phyloP scores from a whole-genome alignment of 495 filamentous ascomycete species.

The Penicillium manginii region DNA sequence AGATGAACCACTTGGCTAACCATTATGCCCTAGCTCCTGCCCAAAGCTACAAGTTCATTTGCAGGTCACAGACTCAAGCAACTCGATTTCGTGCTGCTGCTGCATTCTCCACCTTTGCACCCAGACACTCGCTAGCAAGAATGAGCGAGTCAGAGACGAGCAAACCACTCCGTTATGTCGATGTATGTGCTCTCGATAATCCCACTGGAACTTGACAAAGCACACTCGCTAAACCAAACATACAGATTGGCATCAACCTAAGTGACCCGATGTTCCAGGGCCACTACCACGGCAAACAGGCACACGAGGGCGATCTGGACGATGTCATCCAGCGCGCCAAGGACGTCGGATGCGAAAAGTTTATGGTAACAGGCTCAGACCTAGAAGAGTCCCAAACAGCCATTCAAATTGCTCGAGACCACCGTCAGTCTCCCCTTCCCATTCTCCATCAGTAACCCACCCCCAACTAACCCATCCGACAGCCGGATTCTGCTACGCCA shows the following conservation, averaged over 20 bases:
- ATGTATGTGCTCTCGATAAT: constrained; percentile 35
- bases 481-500: constrained; percentile 84
- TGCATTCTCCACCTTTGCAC: constrained; percentile 11
- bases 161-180: constrained; percentile 47
- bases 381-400: constrained; percentile 77
- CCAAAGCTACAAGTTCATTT: background rate
- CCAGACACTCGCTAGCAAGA: constrained; percentile 9
- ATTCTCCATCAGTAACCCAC: background rate
- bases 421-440: constrained; percentile 58
- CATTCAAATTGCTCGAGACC: constrained; percentile 68
- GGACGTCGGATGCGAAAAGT: constrained; percentile 78
- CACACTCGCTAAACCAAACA: background rate
- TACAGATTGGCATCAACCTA: constrained; percentile 87
- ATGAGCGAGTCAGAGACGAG: constrained; percentile 36
- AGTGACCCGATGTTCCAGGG: constrained; percentile 86
- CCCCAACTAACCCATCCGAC: constrained; percentile 10
- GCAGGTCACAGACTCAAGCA: background rate
- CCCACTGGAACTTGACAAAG: background rate
- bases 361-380: constrained; percentile 94
- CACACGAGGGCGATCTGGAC: constrained; percentile 77
- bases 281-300: constrained; percentile 78
- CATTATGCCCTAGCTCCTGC: too few species aligned
- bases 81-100: background rate
- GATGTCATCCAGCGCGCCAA: constrained; percentile 76
- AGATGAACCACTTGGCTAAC: background rate